phyloP scores from a whole-genome alignment of 805 yeast genomes.

The Candida pseudofarinosa region DNA sequence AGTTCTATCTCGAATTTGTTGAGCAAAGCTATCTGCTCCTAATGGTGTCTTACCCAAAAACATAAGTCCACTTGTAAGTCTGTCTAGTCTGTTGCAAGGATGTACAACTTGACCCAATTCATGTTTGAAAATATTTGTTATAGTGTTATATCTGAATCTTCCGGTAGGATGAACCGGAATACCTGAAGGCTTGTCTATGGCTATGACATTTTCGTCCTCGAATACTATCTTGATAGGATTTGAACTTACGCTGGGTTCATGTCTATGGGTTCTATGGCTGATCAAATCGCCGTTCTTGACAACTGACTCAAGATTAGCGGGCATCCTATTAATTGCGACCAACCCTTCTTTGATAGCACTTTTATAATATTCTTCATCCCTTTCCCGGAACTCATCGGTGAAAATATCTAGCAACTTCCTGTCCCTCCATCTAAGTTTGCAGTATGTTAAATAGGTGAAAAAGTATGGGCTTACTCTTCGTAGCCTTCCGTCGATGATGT shows the following conservation, averaged over 20 bases:
- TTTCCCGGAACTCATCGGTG: slow-evolving; percentile 77
- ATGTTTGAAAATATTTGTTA: slow-evolving; percentile 71
- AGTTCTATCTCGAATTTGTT: slow-evolving; percentile 66
- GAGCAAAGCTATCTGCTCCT: slow-evolving; percentile 73
- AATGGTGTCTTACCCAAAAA: slow-evolving; percentile 78
- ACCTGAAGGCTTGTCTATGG: slow-evolving; percentile 91
- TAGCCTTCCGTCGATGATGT: slow-evolving; percentile 54
- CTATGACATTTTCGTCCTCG: slow-evolving; percentile 73
- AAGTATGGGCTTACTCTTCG: slow-evolving; percentile 80
- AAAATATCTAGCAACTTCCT: slow-evolving; percentile 79
- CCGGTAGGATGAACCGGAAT: slow-evolving; percentile 97
- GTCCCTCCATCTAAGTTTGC: slow-evolving; percentile 90
- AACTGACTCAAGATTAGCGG: slow-evolving; percentile 60
- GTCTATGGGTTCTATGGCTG: slow-evolving; percentile 75
- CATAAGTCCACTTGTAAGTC: slow-evolving; percentile 91
- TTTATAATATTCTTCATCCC: slow-evolving; percentile 62
- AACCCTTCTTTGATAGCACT: slow-evolving; percentile 52
- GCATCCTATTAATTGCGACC: slow-evolving; percentile 66
- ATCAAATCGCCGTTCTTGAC: slow-evolving; percentile 82
- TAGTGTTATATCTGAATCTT: slow-evolving; percentile 66
- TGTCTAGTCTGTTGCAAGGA: slow-evolving; percentile 79
- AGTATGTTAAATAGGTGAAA: slow-evolving; percentile 85
- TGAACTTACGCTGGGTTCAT: slow-evolving; percentile 80
- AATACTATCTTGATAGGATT: slow-evolving; percentile 59
- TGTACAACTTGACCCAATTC: slow-evolving; percentile 68